A percentile compares a stretch with the other conserved stretches of the same genome.
phyloP scores from a whole-genome alignment of 208 protist genomes.

The Trypanosoma avium region DNA sequence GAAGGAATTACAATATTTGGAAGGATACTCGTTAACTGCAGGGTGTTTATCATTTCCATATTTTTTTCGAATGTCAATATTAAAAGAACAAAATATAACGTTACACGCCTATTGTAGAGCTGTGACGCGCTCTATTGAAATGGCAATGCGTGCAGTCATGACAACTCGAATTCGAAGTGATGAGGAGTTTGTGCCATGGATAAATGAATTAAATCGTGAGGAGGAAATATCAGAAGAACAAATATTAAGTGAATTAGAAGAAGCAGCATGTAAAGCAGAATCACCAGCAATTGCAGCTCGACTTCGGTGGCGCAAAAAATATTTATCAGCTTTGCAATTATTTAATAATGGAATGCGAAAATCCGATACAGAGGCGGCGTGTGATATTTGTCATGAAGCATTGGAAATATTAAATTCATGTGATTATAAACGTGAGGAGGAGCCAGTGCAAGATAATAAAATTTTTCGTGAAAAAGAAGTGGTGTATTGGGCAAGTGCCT shows the following conservation, averaged over 20 bases:
- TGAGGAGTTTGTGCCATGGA: constrained; percentile 77
- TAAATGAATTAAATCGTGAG: constrained; percentile 59
- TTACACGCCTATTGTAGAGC: constrained; percentile 78
- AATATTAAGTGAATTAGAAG: constrained; percentile 66
- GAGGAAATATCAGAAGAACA: constrained; percentile 48
- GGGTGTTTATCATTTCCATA: constrained; percentile 77
- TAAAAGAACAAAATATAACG: constrained; percentile 58
- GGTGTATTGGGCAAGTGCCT: constrained; percentile 66
- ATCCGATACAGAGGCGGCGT: constrained; percentile 54
- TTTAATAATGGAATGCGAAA: constrained; percentile 49
- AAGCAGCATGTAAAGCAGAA: constrained; percentile 23
- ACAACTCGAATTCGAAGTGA: constrained; percentile 74
- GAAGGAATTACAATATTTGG: constrained; percentile 67
- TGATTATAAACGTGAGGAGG: constrained; percentile 38
- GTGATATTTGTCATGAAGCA: constrained; percentile 47
- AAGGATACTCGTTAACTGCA: constrained; percentile 66
- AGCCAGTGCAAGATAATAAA: constrained; percentile 45
- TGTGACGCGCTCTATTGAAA: constrained; percentile 56
- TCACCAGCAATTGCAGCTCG: constrained; percentile 48
- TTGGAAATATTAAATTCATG: constrained; percentile 39
- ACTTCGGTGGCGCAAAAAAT: constrained; percentile 68
- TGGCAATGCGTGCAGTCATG: constrained; percentile 61
- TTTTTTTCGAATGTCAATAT: constrained; percentile 61
- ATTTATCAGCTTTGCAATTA: constrained; percentile 46
- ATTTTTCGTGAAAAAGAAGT: constrained; percentile 61